phyloP scores from a whole-genome alignment of 148 eudicot species.

The Rhododendron vialii region DNA sequence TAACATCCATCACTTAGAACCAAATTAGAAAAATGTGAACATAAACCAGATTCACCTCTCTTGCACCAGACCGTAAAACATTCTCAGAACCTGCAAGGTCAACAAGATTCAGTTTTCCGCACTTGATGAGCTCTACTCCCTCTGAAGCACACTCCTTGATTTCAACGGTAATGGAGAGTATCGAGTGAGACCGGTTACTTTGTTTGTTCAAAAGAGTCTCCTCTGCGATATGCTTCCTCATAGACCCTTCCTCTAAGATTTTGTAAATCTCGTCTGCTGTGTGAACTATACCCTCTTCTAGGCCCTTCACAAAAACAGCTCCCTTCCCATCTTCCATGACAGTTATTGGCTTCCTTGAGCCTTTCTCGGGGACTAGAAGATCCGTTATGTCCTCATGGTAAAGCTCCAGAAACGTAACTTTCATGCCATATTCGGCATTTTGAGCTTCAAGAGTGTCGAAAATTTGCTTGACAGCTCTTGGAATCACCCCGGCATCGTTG shows the following conservation, averaged over 20 bases:
- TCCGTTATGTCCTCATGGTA: constrained; percentile 46
- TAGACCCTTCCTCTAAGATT: constrained; percentile 32
- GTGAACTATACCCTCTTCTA: constrained; percentile 32
- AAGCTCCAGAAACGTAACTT: constrained; percentile 38
- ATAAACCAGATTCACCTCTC: constrained; percentile 24
- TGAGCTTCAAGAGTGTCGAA: constrained; percentile 34
- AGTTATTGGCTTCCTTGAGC: constrained; percentile 20
- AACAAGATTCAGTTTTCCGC: constrained; percentile 46
- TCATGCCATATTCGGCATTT: constrained; percentile 33
- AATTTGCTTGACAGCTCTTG: constrained; percentile 33
- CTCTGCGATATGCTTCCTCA: constrained; percentile 27
- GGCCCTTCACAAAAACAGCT: constrained; percentile 33
- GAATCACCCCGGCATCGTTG: constrained; percentile 31
- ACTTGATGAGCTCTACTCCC: constrained; percentile 36
- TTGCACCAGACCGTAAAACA: constrained; percentile 39
- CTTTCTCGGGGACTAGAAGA: constrained; percentile 31
- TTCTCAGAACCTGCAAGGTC: constrained; percentile 57
- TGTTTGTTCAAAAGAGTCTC: constrained; percentile 32
- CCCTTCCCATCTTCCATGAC: constrained; percentile 56
- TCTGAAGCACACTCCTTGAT: constrained; percentile 30
- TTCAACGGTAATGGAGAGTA: constrained; percentile 38
- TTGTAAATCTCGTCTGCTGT: constrained; percentile 28
- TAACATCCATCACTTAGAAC: background rate
- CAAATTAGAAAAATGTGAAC: background rate
- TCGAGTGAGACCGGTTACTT: constrained; percentile 48